phyloP scores from a whole-genome alignment of 73 alveolate species.

The Paramecium octaurelia region DNA sequence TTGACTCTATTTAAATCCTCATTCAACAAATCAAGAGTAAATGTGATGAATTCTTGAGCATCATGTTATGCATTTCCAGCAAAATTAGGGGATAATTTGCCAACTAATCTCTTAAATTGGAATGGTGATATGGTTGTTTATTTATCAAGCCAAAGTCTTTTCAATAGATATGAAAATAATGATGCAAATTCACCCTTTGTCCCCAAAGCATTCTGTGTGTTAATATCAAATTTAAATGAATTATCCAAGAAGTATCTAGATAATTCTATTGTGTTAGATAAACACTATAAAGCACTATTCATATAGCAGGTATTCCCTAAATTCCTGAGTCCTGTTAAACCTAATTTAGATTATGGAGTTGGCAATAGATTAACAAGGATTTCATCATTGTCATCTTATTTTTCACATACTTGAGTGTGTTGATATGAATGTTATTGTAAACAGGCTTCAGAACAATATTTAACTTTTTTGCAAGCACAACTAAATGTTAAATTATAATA shows the following conservation, averaged over 20 bases:
- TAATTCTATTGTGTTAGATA: slow-evolving; percentile 71
- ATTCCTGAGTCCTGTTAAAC: slow-evolving; percentile 78
- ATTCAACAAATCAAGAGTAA: slow-evolving; percentile 72
- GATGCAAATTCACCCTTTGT: slow-evolving; percentile 71
- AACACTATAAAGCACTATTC: slow-evolving; percentile 85
- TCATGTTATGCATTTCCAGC: slow-evolving; percentile 75
- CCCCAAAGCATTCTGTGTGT: slow-evolving; percentile 68
- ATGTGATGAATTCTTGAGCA: slow-evolving; percentile 72
- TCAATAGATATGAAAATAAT: slow-evolving; percentile 65
- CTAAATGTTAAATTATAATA: background rate
- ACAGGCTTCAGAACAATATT: slow-evolving; percentile 5
- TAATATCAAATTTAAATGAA: slow-evolving; percentile 70
- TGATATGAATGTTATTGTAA: background rate
- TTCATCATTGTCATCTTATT: slow-evolving; percentile 27
- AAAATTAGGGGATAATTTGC: slow-evolving; percentile 60
- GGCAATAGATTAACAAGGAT: background rate
- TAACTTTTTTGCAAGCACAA: slow-evolving; percentile 23
- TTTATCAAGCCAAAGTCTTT: slow-evolving; percentile 56
- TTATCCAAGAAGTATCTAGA: slow-evolving; percentile 76
- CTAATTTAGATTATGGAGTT: slow-evolving; percentile 55
- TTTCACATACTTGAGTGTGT: background rate
- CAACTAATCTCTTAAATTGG: slow-evolving; percentile 58
- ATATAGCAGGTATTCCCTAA: slow-evolving; percentile 93
- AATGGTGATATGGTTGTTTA: slow-evolving; percentile 60
- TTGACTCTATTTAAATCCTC: slow-evolving; percentile 74